Evolutionary conservation across 768 basidiomycete genomes (phyloP).

Genomic region (Suillus spraguei): DNA sequence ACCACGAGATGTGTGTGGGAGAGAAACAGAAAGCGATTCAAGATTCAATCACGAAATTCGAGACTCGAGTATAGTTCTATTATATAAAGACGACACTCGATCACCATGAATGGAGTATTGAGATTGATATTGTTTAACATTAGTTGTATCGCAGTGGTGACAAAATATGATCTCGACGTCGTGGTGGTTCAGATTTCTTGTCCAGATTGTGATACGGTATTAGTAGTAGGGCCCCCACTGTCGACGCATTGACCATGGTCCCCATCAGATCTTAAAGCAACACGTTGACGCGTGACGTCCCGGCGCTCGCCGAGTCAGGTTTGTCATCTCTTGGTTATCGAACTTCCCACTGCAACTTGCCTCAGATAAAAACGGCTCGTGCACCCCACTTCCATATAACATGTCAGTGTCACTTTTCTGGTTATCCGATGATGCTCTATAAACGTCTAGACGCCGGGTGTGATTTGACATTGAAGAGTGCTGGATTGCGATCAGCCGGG

Average conservation of each 20-base stretch:
- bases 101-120: background rate
- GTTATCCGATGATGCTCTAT: background rate
- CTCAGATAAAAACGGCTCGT: background rate
- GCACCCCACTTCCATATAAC: background rate
- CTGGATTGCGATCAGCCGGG: background rate
- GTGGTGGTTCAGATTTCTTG: background rate
- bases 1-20: constrained; percentile 19
- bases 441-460: background rate
- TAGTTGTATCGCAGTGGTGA: background rate
- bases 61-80: background rate
- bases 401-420: background rate
- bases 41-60: background rate
- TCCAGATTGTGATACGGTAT: background rate
- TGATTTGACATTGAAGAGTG: background rate
- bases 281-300: background rate
- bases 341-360: background rate
- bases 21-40: constrained; percentile 20
- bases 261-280: too few species aligned
- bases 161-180: background rate
- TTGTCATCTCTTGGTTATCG: background rate
- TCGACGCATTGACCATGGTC: too few species aligned
- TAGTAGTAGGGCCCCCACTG: too few species aligned
- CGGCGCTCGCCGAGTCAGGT: background rate
- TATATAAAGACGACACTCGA: background rate
- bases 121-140: background rate